Percentiles rank a stretch among this genome's conserved stretches.
Conservation (phyloP, 169 alveolate genomes). For the Eimeria acervulina region DNA sequence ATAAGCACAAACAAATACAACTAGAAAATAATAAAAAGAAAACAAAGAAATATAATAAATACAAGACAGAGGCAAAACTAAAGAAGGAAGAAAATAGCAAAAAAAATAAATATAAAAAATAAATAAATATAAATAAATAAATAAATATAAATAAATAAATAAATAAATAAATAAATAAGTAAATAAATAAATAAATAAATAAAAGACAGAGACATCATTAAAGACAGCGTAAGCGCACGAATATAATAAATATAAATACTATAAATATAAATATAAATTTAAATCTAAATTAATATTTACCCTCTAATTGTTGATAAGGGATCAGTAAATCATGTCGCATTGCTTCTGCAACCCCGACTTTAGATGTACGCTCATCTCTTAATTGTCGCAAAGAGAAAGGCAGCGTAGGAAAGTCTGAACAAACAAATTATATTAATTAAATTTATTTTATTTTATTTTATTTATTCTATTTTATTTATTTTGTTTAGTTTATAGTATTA, state of each 20-base stretch:
- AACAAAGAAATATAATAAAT: too few species aligned
- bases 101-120: background rate
- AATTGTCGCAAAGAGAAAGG: constrained; percentile 93
- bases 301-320: too few species aligned
- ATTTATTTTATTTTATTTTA: background rate
- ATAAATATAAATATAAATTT: too few species aligned
- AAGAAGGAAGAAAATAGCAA: background rate
- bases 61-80: background rate
- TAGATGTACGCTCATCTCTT: constrained; percentile 92
- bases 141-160: background rate
- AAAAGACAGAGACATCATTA: background rate
- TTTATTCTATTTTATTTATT: background rate
- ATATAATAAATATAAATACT: background rate
- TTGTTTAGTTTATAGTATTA: background rate
- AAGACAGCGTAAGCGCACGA: too few species aligned
- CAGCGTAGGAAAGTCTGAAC: constrained; percentile 90
- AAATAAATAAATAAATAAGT: background rate
- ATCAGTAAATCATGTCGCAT: constrained; percentile 94
- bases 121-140: background rate
- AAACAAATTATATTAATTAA: background rate
- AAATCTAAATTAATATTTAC: too few species aligned
- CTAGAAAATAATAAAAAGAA: too few species aligned
- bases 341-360: constrained; percentile 97
- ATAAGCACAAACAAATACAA: too few species aligned
- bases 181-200: too few species aligned